Evolutionary conservation across 2,329 filamentous ascomycete genomes (phyloP), one percentile per base, ranked within the genome.

Genomic region (Hypoxylon sp.): DNA sequence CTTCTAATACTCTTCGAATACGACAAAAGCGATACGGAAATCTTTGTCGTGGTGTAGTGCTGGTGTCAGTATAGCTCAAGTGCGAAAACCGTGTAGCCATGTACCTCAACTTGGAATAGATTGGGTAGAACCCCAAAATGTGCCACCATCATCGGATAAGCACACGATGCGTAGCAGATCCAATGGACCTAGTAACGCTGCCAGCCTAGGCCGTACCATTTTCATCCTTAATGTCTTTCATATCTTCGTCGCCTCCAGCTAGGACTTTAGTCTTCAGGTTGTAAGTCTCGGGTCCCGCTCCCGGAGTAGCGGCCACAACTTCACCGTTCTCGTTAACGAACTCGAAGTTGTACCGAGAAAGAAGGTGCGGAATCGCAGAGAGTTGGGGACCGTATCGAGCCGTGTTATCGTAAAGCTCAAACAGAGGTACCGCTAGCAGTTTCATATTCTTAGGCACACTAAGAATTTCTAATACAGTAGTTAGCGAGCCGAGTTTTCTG

Each of bases 391-490:
- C 95, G 76, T 99, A 99, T 62, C 95, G 86, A 11, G 90, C 91
- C 0, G 93, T 97, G 79, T 99, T 99, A 74, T 99, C 95, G 82
- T 99, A 99, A 39, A 99, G 88, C 80, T 99, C 95, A 79, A 98
- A 98, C 0, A 99, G 85, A 0, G 95, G 95, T 1, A 99, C 95
- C 1, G 95, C 95, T 41, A 99, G 89, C 22, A 99, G 88, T 78
- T 99, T 99, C 95, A 99, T 98, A 80, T 99, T 99, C 82, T 99
- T 99, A 0, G 95, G 95, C 7, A 99, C 95, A 73, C 92, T 96
- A 44, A 99, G 85, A 13, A 98, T 91, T 81, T 97, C 93, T 97
- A 76, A 58, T 6, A 47, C 39, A 6, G 20, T 19, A 44, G 64
- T 72, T 70, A 77, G 70, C 65, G 50, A 22, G 39, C 55, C 44